Evolutionary conservation across 1,284 basidiomycete genomes (phyloP), one percentile per base, ranked within the genome.

Genomic region (Trichosporon coremiiforme): DNA sequence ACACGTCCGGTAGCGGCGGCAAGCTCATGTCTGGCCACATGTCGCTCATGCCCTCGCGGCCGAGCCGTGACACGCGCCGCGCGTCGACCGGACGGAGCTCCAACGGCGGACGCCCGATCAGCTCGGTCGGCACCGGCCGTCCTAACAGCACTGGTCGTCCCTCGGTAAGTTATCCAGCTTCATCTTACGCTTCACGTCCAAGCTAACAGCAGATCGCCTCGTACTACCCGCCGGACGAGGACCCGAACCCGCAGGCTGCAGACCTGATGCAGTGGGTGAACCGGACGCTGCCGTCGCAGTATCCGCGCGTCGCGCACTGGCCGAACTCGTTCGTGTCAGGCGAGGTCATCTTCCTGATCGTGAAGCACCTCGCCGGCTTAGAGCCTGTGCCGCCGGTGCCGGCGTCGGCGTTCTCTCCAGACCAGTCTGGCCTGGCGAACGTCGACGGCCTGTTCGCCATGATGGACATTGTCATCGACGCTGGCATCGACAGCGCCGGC

Each of bases 361-460:
- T 85, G 68, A 83, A 84, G 67, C 75, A 79, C 55, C 74, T 85
- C 2, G 78, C 76, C 3, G 77, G 78, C 4, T 69, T 80, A 17
- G 77, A 81, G 66, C 78, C 79, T 20, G 69, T 70, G 41, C 78
- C 80, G 17, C 77, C 80, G 7, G 78, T 82, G 1, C 75, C 78
- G 31, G 73, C 78, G 15, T 69, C 73, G 15, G 79, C 79, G 1
- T 83, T 84, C 68, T 70, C 74, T 6, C 76, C 77, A 1, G 77
- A 78, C 38, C 70, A 76, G 12, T 71, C 74, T 8, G 82, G 81
- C 4, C 79, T 82, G 66, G 79, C 81, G 9, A 91, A 89, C 76
- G 85, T 95, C n/a, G 93, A 95, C 66, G 93, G 93, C 15, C 86
- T 96, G 53, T 94, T 96, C 85, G 87, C 89, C 70, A 85, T 95